A percentile compares a stretch with the other conserved stretches of the same genome.
Conservation (phyloP, 1,139 yeast genomes). For the Sugiyamaella neomexicana region DNA sequence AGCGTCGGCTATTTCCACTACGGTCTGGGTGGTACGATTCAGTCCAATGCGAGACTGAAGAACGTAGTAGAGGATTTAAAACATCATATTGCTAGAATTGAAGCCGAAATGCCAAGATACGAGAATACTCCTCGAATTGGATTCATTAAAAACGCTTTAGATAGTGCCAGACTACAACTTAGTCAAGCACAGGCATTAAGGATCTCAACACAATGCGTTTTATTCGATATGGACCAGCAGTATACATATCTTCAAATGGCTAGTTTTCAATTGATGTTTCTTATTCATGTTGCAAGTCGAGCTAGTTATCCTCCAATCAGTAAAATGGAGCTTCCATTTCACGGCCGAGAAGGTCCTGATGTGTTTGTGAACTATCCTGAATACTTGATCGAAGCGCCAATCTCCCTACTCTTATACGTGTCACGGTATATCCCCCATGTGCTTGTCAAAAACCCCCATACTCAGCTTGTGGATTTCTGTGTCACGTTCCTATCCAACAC, state of each 20-base stretch:
- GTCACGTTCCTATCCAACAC: conserved; percentile 81
- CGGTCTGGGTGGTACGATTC: conserved; percentile 79
- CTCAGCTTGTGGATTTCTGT: conserved; percentile 63
- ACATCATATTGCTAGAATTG: conserved; percentile 51
- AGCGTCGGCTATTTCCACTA: conserved; percentile 79
- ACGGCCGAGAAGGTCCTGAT: conserved; percentile 53
- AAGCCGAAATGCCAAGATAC: conserved; percentile 37
- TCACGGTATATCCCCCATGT: conserved; percentile 50
- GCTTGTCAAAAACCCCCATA: conserved; percentile 28
- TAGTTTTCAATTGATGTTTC: conserved; percentile 70
- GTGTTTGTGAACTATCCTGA: conserved; percentile 83
- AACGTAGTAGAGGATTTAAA: conserved; percentile 54
- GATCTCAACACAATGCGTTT: conserved; percentile 27
- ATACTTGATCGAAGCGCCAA: conserved; percentile 78
- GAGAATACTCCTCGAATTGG: conserved; percentile 31
- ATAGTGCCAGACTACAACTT: conserved; percentile 48
- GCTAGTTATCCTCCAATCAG: conserved; percentile 61
- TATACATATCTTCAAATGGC: conserved; percentile 71
- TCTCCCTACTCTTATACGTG: conserved; percentile 48
- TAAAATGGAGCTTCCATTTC: conserved; percentile 62
- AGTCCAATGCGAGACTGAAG: conserved; percentile 57
- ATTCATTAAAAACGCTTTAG: conserved; percentile 34
- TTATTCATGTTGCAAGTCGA: conserved; percentile 69
- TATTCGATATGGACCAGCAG: conserved; percentile 25
- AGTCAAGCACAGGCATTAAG: conserved; percentile 45